These are phyloP conservation scores for Heterobasidion occidentale DNA, from an alignment of 1,284 basidiomycete genomes.

Conservation along the genomic window DNA sequence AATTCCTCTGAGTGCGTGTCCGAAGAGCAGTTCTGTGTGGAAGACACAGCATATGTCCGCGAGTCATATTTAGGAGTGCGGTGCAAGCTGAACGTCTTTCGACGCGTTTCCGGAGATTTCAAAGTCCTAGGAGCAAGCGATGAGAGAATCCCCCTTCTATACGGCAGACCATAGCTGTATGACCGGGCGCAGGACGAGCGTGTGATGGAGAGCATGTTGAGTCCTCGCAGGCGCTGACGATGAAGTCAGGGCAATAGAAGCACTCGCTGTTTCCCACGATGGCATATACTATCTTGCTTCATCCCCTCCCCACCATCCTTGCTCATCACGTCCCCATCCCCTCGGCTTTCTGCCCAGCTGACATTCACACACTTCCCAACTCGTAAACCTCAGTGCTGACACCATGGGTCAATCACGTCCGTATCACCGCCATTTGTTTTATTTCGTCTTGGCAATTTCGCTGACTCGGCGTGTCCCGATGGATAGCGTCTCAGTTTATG, in stretches of 20 bases:
- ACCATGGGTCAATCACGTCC: conserved; percentile 73
- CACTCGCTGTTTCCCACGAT: not conserved
- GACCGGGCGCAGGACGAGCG: not conserved
- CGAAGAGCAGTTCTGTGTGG: not conserved
- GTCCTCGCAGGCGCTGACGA: not conserved
- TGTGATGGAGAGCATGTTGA: not conserved
- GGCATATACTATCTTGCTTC: not conserved
- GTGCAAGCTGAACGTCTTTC: not conserved
- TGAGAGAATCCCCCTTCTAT: not conserved
- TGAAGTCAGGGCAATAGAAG: not conserved
- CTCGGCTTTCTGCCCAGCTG: too few relatives aligned
- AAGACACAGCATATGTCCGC: not conserved
- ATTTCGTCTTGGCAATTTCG: not conserved
- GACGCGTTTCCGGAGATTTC: not conserved
- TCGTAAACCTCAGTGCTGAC: too few relatives aligned
- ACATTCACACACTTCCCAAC: too few relatives aligned
- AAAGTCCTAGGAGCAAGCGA: not conserved
- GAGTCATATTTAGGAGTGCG: not conserved
- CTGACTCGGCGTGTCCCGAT: not conserved
- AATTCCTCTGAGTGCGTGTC: conserved; percentile 1
- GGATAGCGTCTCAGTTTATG: conserved; percentile 81
- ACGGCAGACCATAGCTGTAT: not conserved
- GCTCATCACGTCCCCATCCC: too few relatives aligned
- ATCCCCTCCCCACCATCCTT: not conserved
- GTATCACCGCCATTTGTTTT: conserved; percentile 19